Conservation (phyloP, 2,329 filamentous ascomycete species). For the Trichoderma sp. region DNA sequence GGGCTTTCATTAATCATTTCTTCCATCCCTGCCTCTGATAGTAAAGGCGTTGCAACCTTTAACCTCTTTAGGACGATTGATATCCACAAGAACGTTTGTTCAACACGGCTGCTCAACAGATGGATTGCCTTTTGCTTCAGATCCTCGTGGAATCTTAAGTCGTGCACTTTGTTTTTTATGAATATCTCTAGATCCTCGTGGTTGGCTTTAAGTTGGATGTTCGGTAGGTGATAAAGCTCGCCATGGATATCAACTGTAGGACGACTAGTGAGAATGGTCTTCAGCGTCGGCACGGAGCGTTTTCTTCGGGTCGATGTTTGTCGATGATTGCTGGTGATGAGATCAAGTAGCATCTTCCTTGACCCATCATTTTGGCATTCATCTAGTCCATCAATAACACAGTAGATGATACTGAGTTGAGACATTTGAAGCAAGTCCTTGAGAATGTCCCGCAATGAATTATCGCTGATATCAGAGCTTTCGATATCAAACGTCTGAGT, state of each 20-base stretch:
- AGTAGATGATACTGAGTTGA: neutral
- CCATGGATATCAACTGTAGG: neutral
- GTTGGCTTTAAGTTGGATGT: neutral
- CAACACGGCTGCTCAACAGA: neutral
- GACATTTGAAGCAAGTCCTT: neutral
- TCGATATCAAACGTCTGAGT: neutral
- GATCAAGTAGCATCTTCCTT: neutral
- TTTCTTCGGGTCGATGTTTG: neutral
- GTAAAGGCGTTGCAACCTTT: neutral
- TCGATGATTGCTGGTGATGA: neutral
- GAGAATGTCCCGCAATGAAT: neutral
- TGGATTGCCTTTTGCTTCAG: neutral
- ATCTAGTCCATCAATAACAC: conserved; percentile 7
- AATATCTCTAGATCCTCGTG: neutral
- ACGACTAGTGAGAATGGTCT: neutral
- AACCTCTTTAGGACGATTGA: neutral
- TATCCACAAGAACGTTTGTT: conserved; percentile 2
- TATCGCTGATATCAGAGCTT: neutral
- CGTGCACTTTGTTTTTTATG: neutral
- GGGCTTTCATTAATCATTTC: neutral
- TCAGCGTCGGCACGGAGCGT: neutral
- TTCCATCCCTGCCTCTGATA: neutral
- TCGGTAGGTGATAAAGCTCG: neutral
- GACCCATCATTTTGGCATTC: neutral
- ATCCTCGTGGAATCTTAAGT: neutral